Conservation (phyloP, 345 rosid species). For the Populus ilicifolia region DNA sequence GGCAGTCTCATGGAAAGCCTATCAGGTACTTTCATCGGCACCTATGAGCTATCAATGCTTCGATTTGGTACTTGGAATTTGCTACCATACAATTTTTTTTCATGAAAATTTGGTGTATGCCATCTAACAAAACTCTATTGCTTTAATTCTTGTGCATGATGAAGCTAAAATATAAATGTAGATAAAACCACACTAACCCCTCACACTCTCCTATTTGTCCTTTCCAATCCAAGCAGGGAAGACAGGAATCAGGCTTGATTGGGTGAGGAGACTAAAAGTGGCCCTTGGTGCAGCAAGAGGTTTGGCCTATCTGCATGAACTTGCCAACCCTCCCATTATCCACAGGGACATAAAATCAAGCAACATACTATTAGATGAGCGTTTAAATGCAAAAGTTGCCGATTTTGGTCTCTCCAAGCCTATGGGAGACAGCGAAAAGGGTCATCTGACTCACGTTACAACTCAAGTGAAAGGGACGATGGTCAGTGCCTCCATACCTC, state of each 20-base stretch:
- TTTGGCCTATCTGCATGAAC: slow-evolving; percentile 82
- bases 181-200: not conserved
- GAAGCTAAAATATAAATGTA: not conserved
- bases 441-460: slow-evolving; percentile 72
- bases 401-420: slow-evolving; percentile 93
- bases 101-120: not conserved
- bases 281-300: slow-evolving; percentile 84
- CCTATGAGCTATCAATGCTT: not conserved
- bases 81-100: not conserved
- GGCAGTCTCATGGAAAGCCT: slow-evolving; percentile 25
- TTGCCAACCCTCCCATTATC: slow-evolving; percentile 90
- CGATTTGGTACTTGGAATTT: not conserved
- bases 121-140: not conserved
- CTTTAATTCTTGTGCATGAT: not conserved
- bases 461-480: slow-evolving; percentile 97
- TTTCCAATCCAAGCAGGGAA: slow-evolving; percentile 45
- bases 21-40: slow-evolving; percentile 14
- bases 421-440: slow-evolving; percentile 51
- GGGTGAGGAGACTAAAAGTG: slow-evolving; percentile 75
- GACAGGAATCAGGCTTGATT: slow-evolving; percentile 70
- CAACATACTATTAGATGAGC: slow-evolving; percentile 76
- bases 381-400: slow-evolving; percentile 74
- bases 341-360: slow-evolving; percentile 88
- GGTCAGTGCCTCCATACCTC: slow-evolving; percentile 45
- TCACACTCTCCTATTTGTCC: not conserved